Percentiles rank a stretch among this genome's conserved stretches.
Evolutionary conservation across 495 filamentous ascomycete species (phyloP).

Genomic region (Penicillium coprophilum): DNA sequence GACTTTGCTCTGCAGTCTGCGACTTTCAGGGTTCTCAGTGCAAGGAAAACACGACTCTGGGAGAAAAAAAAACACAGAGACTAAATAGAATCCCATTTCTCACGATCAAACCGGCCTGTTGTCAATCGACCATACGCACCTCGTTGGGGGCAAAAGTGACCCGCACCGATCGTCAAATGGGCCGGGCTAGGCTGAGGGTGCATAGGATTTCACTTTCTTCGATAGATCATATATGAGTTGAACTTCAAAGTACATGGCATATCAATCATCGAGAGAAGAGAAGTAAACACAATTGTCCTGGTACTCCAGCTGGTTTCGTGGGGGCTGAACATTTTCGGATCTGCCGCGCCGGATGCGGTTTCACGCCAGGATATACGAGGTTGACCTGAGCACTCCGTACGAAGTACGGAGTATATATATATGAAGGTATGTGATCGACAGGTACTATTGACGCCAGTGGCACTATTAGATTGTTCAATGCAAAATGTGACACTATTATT

Average conservation of each 20-base stretch:
- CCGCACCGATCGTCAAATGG: conserved; percentile 6
- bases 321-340: neutral
- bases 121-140: conserved; percentile 4
- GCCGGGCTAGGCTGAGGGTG: neutral
- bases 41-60: conserved; percentile 9
- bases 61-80: conserved; percentile 1
- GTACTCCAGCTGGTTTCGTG: neutral
- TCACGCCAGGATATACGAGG: neutral
- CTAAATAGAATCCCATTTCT: neutral
- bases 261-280: neutral
- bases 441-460: conserved; percentile 13
- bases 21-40: neutral
- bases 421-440: conserved; percentile 8
- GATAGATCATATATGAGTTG: neutral
- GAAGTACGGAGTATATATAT: neutral
- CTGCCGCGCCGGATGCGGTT: neutral
- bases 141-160: neutral
- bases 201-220: neutral
- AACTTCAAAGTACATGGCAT: neutral
- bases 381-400: no score
- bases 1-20: neutral
- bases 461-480: conserved; percentile 7
- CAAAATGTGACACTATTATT: neutral
- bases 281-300: neutral
- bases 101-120: conserved; percentile 13